Conservation (phyloP, 2,329 filamentous ascomycete species). For the Ascochyta pisi region DNA sequence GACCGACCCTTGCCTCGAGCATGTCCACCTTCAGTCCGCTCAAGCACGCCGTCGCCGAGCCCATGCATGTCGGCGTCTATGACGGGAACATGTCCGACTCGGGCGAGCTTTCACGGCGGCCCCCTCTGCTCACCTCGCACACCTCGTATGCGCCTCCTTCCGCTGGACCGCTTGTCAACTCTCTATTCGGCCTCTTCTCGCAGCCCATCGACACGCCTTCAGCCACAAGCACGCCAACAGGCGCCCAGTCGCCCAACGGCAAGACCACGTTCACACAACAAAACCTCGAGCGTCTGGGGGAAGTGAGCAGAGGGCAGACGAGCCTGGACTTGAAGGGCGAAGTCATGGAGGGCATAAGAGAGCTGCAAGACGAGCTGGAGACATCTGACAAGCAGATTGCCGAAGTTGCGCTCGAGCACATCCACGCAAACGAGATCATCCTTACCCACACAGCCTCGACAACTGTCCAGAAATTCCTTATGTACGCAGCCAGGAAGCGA, state of each 20-base stretch:
- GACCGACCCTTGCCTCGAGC: slow-evolving; percentile 50
- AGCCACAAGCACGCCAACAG: slow-evolving; percentile 59
- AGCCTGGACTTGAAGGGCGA: slow-evolving; percentile 80
- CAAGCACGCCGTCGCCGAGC: slow-evolving; percentile 50
- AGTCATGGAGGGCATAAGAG: slow-evolving; percentile 90
- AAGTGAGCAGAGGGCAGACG: slow-evolving; percentile 50
- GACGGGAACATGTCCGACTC: slow-evolving; percentile 45
- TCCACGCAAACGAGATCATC: slow-evolving; percentile 91
- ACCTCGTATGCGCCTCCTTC: slow-evolving; percentile 68
- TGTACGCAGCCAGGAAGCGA: slow-evolving; percentile 85
- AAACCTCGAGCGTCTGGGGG: slow-evolving; percentile 48
- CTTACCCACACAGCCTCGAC: slow-evolving; percentile 85
- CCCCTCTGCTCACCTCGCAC: slow-evolving; percentile 67
- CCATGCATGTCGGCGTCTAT: slow-evolving; percentile 39
- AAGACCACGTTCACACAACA: slow-evolving; percentile 43
- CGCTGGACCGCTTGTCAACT: slow-evolving; percentile 64
- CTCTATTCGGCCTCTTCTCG: slow-evolving; percentile 87
- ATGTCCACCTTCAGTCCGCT: slow-evolving; percentile 58
- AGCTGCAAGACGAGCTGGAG: slow-evolving; percentile 93
- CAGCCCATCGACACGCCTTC: slow-evolving; percentile 63
- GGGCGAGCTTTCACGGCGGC: slow-evolving; percentile 56
- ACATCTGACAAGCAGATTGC: slow-evolving; percentile 95
- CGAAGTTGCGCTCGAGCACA: slow-evolving; percentile 85
- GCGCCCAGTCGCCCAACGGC: slow-evolving; percentile 58
- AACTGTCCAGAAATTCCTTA: slow-evolving; percentile 87